Evolutionary conservation across 345 rosid species (phyloP).

Genomic region (Pistacia integerrima): DNA sequence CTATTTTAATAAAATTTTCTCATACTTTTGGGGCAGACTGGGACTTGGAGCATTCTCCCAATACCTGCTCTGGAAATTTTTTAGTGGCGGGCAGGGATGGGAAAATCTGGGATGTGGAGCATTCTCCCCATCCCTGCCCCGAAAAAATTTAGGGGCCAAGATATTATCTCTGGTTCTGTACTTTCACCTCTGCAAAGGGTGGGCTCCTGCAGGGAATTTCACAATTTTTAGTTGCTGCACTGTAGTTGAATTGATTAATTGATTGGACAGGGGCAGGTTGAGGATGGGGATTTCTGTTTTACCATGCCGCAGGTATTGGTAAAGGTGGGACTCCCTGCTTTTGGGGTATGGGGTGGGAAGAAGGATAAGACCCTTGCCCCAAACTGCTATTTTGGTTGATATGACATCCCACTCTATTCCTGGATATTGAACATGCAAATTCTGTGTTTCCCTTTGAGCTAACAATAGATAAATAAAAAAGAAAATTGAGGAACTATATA

Average conservation of each 20-base stretch:
- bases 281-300: not conserved
- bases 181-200: too few relatives aligned
- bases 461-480: not conserved
- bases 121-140: too few relatives aligned
- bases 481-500: not conserved
- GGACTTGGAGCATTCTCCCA: too few relatives aligned
- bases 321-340: not conserved
- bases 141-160: too few relatives aligned
- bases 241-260: not conserved
- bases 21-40: too few relatives aligned
- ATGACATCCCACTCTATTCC: not conserved
- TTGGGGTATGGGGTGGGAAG: not conserved
- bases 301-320: not conserved
- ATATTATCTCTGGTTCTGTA: too few relatives aligned
- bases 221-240: not conserved
- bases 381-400: too few relatives aligned
- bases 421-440: not conserved
- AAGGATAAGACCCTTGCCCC: not conserved
- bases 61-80: too few relatives aligned
- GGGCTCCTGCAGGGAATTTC: too few relatives aligned
- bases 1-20: too few relatives aligned
- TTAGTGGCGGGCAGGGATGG: too few relatives aligned
- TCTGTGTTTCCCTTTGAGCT: not conserved
- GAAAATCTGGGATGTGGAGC: too few relatives aligned
- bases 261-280: not conserved